Conservation (phyloP, 768 basidiomycete species). For the Cubamyces sp. region DNA sequence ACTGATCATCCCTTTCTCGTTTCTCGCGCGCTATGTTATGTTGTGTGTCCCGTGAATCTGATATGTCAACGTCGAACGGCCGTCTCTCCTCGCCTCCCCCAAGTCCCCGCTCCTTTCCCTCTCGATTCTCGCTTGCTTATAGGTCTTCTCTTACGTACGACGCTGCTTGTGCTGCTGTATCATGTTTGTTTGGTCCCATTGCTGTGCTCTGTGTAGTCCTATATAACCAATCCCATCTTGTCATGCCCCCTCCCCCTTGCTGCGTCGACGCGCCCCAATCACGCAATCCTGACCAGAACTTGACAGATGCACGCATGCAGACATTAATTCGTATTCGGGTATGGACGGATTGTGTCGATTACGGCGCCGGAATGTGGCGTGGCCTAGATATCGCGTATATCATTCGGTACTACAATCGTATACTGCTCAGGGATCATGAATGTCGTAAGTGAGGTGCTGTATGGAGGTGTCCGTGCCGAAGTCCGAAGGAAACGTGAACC, state of each 20-base stretch:
- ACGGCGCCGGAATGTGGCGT: background rate
- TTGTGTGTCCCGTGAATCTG: background rate
- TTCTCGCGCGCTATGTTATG: background rate
- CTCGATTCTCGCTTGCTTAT: background rate
- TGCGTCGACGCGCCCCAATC: background rate
- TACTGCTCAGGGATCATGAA: slow-evolving; percentile 11
- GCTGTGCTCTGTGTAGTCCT: slow-evolving; percentile 25
- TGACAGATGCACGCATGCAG: too few relatives aligned
- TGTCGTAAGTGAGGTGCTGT: background rate
- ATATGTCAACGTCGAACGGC: background rate
- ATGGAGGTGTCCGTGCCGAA: background rate
- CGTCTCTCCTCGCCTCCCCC: background rate
- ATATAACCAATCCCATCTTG: slow-evolving; percentile 16
- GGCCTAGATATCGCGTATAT: background rate
- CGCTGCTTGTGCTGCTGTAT: slow-evolving; percentile 25
- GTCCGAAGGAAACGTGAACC: background rate
- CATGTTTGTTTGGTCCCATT: slow-evolving; percentile 19
- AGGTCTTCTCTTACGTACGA: slow-evolving; percentile 11
- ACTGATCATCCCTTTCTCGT: background rate
- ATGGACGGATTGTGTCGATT: background rate
- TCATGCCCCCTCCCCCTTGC: background rate
- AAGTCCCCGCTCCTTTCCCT: background rate
- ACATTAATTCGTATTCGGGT: background rate
- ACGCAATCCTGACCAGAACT: too few relatives aligned
- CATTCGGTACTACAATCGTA: slow-evolving; percentile 2